Percentiles rank a stretch among this genome's conserved stretches.
These are phyloP conservation scores for Lasiodiplodia gonubiensis DNA, from an alignment of 2,329 filamentous ascomycete species.

Conservation along the genomic window DNA sequence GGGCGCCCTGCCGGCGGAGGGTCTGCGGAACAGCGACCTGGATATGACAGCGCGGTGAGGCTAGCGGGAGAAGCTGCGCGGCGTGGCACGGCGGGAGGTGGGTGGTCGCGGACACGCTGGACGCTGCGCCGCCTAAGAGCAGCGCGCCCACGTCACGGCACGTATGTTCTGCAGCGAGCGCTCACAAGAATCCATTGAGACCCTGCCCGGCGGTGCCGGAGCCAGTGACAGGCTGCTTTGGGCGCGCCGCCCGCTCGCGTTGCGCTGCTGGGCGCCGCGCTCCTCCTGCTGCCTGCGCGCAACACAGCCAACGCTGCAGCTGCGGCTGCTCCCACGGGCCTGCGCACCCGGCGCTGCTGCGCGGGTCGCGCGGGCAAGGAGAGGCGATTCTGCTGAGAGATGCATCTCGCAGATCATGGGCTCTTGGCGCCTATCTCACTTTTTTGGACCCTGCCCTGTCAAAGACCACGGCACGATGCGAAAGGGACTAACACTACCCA, in stretches of 20 bases:
- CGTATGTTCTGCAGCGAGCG: conserved; percentile 21
- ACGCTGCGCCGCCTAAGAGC: background rate
- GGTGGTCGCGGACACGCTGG: background rate
- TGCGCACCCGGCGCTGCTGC: background rate
- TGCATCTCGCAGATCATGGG: conserved; percentile 29
- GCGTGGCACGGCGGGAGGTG: conserved; percentile 16
- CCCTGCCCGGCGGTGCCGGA: background rate
- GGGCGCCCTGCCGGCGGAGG: conserved; percentile 18
- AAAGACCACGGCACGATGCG: conserved; percentile 29
- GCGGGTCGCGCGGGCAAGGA: conserved; percentile 19
- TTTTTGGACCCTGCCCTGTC: conserved; percentile 29
- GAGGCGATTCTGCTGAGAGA: conserved; percentile 25
- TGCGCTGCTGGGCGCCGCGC: conserved; percentile 1
- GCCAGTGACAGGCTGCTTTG: background rate
- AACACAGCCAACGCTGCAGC: background rate
- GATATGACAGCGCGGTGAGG: conserved; percentile 16
- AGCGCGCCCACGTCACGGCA: conserved; percentile 23
- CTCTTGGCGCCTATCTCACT: conserved; percentile 29
- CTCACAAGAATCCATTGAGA: conserved; percentile 10
- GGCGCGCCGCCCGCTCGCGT: background rate
- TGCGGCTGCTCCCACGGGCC: background rate
- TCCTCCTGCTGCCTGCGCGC: conserved; percentile 4
- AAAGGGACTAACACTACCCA: conserved; percentile 32
- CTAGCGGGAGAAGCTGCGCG: conserved; percentile 9
- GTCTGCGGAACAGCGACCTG: conserved; percentile 1